phyloP scores from a whole-genome alignment of 805 yeast genomes.

The Cyberlindnera euphorbiiphila region DNA sequence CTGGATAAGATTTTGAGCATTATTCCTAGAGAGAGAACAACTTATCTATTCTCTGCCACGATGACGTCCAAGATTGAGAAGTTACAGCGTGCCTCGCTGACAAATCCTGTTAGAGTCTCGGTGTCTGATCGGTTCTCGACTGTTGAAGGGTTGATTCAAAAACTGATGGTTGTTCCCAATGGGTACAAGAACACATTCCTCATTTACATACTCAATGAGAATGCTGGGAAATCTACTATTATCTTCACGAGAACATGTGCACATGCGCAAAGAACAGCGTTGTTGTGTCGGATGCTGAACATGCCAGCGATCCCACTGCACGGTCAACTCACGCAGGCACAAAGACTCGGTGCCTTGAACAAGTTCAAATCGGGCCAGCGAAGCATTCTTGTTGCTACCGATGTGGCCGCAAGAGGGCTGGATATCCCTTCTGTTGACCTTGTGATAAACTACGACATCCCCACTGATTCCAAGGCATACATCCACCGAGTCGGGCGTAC shows the following conservation, averaged over 20 bases:
- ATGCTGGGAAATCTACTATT: slow-evolving; percentile 78
- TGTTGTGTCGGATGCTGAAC: slow-evolving; percentile 74
- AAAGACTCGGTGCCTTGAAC: slow-evolving; percentile 77
- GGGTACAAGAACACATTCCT: slow-evolving; percentile 88
- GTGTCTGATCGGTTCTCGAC: slow-evolving; percentile 88
- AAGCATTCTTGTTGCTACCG: slow-evolving; percentile 73
- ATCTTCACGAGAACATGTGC: slow-evolving; percentile 94
- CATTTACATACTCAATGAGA: slow-evolving; percentile 78
- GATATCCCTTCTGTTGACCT: slow-evolving; percentile 80
- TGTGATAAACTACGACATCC: slow-evolving; percentile 75
- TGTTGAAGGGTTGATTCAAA: slow-evolving; percentile 88
- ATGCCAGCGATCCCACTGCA: slow-evolving; percentile 90
- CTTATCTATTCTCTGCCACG: slow-evolving; percentile 92
- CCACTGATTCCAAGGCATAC: slow-evolving; percentile 80
- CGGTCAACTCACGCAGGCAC: slow-evolving; percentile 85
- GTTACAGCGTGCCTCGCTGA: slow-evolving; percentile 86
- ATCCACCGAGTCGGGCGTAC: slow-evolving; percentile 93
- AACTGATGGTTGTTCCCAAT: slow-evolving; percentile 85
- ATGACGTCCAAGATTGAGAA: slow-evolving; percentile 95
- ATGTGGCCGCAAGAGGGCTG: slow-evolving; percentile 85
- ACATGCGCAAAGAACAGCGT: slow-evolving; percentile 87
- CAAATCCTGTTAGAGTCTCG: slow-evolving; percentile 86
- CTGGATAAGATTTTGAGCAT: slow-evolving; percentile 79
- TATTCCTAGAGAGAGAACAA: slow-evolving; percentile 80
- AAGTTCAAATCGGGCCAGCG: slow-evolving; percentile 72